Conservation (phyloP, 169 alveolate genomes). For the Cryptosporidium canis region DNA sequence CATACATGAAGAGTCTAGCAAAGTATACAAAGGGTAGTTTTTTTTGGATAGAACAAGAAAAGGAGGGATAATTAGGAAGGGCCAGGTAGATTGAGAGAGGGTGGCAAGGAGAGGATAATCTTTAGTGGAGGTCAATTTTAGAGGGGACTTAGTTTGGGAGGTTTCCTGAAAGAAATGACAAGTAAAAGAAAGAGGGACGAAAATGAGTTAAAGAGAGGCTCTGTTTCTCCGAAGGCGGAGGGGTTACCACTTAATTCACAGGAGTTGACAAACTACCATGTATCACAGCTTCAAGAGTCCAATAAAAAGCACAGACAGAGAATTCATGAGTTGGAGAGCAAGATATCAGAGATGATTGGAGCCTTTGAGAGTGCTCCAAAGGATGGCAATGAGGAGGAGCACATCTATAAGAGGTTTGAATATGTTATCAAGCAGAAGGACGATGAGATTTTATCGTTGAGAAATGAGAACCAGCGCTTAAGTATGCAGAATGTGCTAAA, state of each 20-base stretch:
- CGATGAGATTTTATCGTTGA: constrained; percentile 11
- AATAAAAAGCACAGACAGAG: constrained; percentile 14
- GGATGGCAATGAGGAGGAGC: neutral
- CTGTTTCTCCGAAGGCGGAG: neutral
- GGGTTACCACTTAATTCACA: constrained; percentile 25
- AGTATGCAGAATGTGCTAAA: constrained; percentile 27
- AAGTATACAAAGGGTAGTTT: neutral
- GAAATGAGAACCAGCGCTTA: constrained; percentile 51
- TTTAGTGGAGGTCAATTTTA: neutral
- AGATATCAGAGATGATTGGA: neutral
- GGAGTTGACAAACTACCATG: constrained; percentile 41
- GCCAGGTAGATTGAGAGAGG: neutral
- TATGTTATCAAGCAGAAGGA: constrained; percentile 1
- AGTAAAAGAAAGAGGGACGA: constrained; percentile 40
- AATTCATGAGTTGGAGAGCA: constrained; percentile 8
- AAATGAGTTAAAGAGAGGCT: neutral
- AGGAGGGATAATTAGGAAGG: too few species aligned
- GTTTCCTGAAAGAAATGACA: neutral
- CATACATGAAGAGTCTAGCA: neutral
- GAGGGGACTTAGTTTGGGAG: neutral
- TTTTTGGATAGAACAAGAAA: neutral
- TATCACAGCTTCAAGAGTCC: constrained; percentile 24
- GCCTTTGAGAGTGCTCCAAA: neutral
- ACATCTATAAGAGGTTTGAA: neutral
- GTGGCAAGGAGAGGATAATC: neutral